Percentiles rank a stretch among this genome's conserved stretches.
Evolutionary conservation across 2,329 filamentous ascomycete genomes (phyloP).

Genomic region (Alternaria angustiovoidea): DNA sequence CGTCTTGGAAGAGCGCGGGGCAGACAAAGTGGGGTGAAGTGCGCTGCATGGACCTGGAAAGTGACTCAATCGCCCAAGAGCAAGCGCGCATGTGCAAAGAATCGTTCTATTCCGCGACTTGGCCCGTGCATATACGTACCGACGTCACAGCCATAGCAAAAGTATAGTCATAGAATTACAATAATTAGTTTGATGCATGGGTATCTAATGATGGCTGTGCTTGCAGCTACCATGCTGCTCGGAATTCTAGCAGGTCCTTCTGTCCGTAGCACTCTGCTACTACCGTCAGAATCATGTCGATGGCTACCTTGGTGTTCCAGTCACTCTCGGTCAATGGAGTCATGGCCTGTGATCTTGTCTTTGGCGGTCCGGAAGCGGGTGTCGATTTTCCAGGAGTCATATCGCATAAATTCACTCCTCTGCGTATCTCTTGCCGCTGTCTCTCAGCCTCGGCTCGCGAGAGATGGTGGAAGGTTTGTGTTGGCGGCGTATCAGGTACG

Average conservation of each 20-base stretch:
- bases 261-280: slow-evolving; percentile 91
- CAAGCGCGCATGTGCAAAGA: slow-evolving; percentile 31
- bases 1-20: slow-evolving; percentile 39
- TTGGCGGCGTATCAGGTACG: background rate
- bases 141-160: slow-evolving; percentile 17
- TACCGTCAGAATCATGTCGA: slow-evolving; percentile 91
- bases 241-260: slow-evolving; percentile 79
- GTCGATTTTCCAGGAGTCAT: background rate
- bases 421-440: slow-evolving; percentile 27
- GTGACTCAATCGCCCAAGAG: slow-evolving; percentile 37
- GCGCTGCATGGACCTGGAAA: slow-evolving; percentile 39
- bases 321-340: slow-evolving; percentile 53
- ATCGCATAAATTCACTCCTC: slow-evolving; percentile 7
- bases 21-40: slow-evolving; percentile 41
- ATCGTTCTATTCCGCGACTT: slow-evolving; percentile 15
- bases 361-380: background rate
- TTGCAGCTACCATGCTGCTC: slow-evolving; percentile 55
- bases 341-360: background rate
- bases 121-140: slow-evolving; percentile 22
- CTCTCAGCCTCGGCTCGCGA: slow-evolving; percentile 35
- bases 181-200: slow-evolving; percentile 3
- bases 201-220: slow-evolving; percentile 1
- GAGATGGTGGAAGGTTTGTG: slow-evolving; percentile 1
- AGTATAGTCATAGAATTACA: slow-evolving; percentile 1
- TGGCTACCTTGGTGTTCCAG: slow-evolving; percentile 66